Percentiles rank a stretch among this genome's conserved stretches.
Conservation (phyloP, 768 basidiomycete species). For the Daedaleopsis sinensis region DNA sequence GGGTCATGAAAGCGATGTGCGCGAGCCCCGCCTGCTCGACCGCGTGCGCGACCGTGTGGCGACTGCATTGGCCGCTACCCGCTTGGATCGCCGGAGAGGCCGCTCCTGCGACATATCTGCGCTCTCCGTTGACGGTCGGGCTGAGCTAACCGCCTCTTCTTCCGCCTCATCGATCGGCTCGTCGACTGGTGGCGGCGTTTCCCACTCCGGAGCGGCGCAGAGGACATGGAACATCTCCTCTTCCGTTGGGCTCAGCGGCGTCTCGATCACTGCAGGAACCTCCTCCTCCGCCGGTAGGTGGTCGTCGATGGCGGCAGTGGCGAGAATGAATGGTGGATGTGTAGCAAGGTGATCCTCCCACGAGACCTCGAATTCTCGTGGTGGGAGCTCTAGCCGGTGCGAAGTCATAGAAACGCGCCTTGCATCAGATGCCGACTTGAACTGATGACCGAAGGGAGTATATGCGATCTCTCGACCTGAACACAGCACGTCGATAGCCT, state of each 20-base stretch:
- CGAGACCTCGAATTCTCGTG: slow-evolving; percentile 22
- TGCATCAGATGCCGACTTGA: slow-evolving; percentile 53
- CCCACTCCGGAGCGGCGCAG: slow-evolving; percentile 43
- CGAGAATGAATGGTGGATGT: slow-evolving; percentile 25
- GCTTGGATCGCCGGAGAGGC: slow-evolving; percentile 63
- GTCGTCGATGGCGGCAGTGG: slow-evolving; percentile 18
- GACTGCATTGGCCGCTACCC: slow-evolving; percentile 59
- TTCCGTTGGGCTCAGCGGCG: slow-evolving; percentile 69
- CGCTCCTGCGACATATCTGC: slow-evolving; percentile 32
- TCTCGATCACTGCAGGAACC: slow-evolving; percentile 35
- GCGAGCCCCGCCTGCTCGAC: slow-evolving; percentile 40
- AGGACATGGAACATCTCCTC: slow-evolving; percentile 71
- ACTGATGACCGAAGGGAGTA: slow-evolving; percentile 58
- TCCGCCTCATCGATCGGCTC: slow-evolving; percentile 3
- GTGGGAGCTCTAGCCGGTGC: slow-evolving; percentile 26
- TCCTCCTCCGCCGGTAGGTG: slow-evolving; percentile 15
- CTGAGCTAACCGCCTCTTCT: slow-evolving; percentile 1
- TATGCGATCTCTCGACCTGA: slow-evolving; percentile 28
- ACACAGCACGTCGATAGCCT: slow-evolving; percentile 60
- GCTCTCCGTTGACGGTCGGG: slow-evolving; percentile 1
- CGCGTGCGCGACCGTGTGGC: slow-evolving; percentile 52
- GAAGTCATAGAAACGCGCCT: slow-evolving; percentile 32
- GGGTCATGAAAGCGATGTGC: slow-evolving; percentile 33
- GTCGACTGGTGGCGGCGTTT: slow-evolving; percentile 48
- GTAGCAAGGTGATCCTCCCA: slow-evolving; percentile 33